These are phyloP conservation scores for Pythium folliculosum DNA, from an alignment of 352 stramenopile species.

Conservation along the genomic window DNA sequence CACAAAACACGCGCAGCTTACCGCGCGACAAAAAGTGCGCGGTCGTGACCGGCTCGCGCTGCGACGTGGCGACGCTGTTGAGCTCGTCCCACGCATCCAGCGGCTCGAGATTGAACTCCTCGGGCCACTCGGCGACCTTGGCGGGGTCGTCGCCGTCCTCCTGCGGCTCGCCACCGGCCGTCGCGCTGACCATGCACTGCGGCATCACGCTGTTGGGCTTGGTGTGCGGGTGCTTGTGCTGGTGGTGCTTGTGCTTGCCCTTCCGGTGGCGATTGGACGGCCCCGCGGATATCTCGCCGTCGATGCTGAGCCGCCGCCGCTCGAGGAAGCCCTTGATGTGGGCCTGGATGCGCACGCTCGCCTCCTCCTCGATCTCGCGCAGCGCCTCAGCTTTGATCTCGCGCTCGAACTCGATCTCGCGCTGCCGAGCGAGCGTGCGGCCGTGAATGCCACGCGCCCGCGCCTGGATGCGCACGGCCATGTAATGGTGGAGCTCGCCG, in stretches of 20 bases:
- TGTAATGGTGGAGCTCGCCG: constrained; percentile 25
- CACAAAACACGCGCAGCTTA: constrained; percentile 74
- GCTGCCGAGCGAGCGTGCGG: constrained; percentile 21
- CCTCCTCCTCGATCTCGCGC: constrained; percentile 33
- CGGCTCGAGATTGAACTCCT: constrained; percentile 51
- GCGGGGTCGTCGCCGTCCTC: constrained; percentile 18
- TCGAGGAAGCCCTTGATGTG: constrained; percentile 39
- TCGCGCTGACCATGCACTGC: background rate
- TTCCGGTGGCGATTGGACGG: background rate
- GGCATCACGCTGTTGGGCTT: constrained; percentile 20
- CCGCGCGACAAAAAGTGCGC: constrained; percentile 41
- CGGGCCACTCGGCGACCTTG: constrained; percentile 44
- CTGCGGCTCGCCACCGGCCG: background rate
- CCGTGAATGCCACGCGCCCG: constrained; percentile 36
- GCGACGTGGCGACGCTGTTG: constrained; percentile 26
- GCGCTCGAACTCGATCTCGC: constrained; percentile 32
- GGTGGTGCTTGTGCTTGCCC: constrained; percentile 4
- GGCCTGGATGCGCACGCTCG: constrained; percentile 43
- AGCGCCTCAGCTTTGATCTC: constrained; percentile 49
- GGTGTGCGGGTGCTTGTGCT: constrained; percentile 13
- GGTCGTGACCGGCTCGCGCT: constrained; percentile 37
- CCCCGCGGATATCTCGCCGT: background rate
- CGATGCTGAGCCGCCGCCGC: background rate
- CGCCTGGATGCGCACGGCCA: constrained; percentile 48
- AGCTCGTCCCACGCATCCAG: constrained; percentile 58